These are phyloP conservation scores for Parafenestella ontariensis DNA, from an alignment of 2,329 filamentous ascomycete species.

Conservation along the genomic window DNA sequence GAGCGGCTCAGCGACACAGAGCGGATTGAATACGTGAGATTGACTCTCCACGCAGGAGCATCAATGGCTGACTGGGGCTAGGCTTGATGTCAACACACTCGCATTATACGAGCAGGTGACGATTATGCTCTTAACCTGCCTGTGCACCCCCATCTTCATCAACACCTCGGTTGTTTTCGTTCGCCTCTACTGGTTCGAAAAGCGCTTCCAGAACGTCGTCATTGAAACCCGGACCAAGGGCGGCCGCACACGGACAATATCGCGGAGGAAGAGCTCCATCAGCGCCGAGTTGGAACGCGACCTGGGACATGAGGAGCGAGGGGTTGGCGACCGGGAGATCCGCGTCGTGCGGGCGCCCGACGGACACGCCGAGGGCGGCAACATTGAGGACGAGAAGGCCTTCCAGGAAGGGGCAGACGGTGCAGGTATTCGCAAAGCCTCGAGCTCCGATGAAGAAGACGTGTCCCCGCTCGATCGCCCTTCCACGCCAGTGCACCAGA, in stretches of 20 bases:
- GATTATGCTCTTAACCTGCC: conserved; percentile 44
- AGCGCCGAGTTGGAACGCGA: conserved; percentile 55
- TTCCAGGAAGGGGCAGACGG: conserved; percentile 56
- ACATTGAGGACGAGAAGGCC: conserved; percentile 59
- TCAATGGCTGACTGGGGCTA: conserved; percentile 31
- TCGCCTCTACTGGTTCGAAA: conserved; percentile 97
- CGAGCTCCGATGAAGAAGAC: conserved; percentile 23
- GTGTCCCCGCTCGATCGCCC: conserved; percentile 25
- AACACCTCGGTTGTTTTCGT: conserved; percentile 82
- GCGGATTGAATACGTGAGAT: conserved; percentile 79
- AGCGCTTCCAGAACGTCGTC: conserved; percentile 86
- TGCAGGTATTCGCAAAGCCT: conserved; percentile 18
- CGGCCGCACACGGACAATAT: conserved; percentile 69
- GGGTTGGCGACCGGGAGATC: conserved; percentile 71
- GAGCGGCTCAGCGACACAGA: conserved; percentile 87
- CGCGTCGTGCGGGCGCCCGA: conserved; percentile 68
- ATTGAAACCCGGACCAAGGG: conserved; percentile 67
- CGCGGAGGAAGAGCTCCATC: conserved; percentile 56
- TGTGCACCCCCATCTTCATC: conserved; percentile 53
- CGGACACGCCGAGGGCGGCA: conserved; percentile 61
- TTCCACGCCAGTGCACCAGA: conserved; percentile 16
- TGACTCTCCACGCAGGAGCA: background rate
- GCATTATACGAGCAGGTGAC: conserved; percentile 61
- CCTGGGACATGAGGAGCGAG: conserved; percentile 61
- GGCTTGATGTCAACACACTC: conserved; percentile 58